Base-by-base conservation (phyloP, 768 basidiomycete species). In the Suillus occidentalis region DNA sequence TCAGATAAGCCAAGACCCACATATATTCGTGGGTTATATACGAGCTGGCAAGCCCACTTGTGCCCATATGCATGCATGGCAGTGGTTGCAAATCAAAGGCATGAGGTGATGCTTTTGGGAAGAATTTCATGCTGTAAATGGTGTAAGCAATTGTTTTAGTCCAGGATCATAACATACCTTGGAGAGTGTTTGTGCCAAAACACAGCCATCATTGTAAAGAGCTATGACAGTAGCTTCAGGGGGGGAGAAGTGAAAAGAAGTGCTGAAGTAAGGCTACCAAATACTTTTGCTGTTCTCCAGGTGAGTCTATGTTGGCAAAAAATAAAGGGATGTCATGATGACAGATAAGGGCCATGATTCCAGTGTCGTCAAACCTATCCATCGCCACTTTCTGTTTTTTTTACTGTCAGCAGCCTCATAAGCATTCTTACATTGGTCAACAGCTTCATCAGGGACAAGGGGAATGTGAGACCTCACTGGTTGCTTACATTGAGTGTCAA, bases 41-140 rank as follows among this genome's bases (percentile, higher is more conserved):
- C 20, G 1, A 67, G 59, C 39, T 67, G 66, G 37, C 66, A 65
- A 71, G 74, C 66, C 78, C 77, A 80, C 53, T 78, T 71, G 60
- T 80, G 80, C 16, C 74, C 76, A 60, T 78, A 80, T 0, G 77
- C 77, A 65, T 83, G 81, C 75, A 82, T 77, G 0, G 76, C 78
- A 8, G 74, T 75, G 0, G 77, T 78, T 0, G 72, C 73, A 50
- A 78, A 79, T 0, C 49, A 16, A 6, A 81, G 8, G 0, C 76
- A 69, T 3, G 58, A 42, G 0, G 49, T 39, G 36, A 78, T 62
- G 36, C 64, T 59, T 0, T 39, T 16, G 0, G 71, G 63, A 40
- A 80, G 67, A 9, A 78, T 67, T n/a, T 75, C 66, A 43, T 75
- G 77, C 77, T 76, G 25, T 28, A 28, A 28, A 28, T 28, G 28